phyloP scores from a whole-genome alignment of 345 rosid species.

The Psidium friedrichsthalianum region DNA sequence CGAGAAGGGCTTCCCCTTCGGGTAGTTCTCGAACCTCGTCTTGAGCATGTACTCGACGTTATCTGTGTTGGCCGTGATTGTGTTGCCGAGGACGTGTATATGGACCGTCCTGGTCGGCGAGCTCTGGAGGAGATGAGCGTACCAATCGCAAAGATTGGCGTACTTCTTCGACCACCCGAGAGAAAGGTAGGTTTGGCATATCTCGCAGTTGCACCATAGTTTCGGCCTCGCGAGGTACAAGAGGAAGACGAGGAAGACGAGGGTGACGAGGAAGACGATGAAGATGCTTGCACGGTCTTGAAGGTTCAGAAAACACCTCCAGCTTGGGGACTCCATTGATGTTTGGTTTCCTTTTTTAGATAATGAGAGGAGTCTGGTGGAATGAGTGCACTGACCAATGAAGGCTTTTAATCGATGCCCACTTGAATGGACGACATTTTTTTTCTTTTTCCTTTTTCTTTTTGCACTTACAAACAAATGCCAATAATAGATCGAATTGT shows the following conservation, averaged over 20 bases:
- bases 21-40: constrained; percentile 58
- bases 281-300: background rate
- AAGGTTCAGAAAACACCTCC: background rate
- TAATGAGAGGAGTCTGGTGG: background rate
- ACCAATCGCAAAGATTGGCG: constrained; percentile 67
- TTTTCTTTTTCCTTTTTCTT: background rate
- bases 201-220: constrained; percentile 56
- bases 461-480: background rate
- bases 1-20: constrained; percentile 75
- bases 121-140: constrained; percentile 44
- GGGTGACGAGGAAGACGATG: constrained; percentile 1
- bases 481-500: background rate
- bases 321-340: background rate
- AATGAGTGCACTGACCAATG: background rate
- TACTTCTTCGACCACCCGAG: constrained; percentile 45
- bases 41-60: constrained; percentile 72
- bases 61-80: constrained; percentile 48
- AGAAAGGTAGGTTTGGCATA: constrained; percentile 45
- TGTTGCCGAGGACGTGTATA: constrained; percentile 56
- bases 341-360: background rate
- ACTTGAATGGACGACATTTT: background rate
- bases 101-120: constrained; percentile 56
- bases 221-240: constrained; percentile 14
- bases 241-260: constrained; percentile 4
- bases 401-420: background rate